Evolutionary conservation across 1,139 yeast species (phyloP).

Genomic region (Hansenula sp.): DNA sequence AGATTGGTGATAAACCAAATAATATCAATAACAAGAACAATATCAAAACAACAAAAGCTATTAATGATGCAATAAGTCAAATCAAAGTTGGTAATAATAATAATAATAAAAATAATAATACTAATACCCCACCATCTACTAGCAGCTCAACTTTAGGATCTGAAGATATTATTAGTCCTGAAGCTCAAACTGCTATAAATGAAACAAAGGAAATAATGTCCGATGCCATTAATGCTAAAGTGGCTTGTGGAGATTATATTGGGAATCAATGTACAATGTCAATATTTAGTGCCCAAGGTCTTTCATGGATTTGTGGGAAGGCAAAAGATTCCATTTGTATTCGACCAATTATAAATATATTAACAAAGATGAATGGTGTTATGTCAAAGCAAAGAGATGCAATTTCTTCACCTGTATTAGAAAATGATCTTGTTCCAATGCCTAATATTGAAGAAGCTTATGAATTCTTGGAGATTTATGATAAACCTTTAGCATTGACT

Average conservation of each 20-base stretch:
- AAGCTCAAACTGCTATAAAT: not conserved
- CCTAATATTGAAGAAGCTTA: slow-evolving; percentile 17
- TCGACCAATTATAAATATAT: not conserved
- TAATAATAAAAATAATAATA: too few relatives aligned
- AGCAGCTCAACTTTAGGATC: not conserved
- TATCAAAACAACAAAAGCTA: slow-evolving; percentile 7
- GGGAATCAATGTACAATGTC: slow-evolving; percentile 28
- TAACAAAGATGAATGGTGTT: slow-evolving; percentile 14
- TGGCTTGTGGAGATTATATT: slow-evolving; percentile 22
- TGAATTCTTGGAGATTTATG: not conserved
- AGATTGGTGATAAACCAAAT: not conserved
- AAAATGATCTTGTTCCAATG: slow-evolving; percentile 18
- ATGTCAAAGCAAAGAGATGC: slow-evolving; percentile 16
- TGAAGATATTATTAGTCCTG: too few relatives aligned
- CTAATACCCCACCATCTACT: too few relatives aligned
- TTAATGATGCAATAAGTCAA: not conserved
- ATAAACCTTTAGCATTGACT: not conserved
- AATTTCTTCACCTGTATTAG: slow-evolving; percentile 22
- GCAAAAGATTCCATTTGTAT: slow-evolving; percentile 20
- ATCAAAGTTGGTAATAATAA: too few relatives aligned
- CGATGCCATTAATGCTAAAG: slow-evolving; percentile 28
- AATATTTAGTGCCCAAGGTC: slow-evolving; percentile 33
- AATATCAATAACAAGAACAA: not conserved
- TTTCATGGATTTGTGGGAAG: slow-evolving; percentile 31
- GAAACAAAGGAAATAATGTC: slow-evolving; percentile 19